Base-by-base conservation (phyloP, 768 basidiomycete genomes). In the Leccinellum rugosiceps region DNA sequence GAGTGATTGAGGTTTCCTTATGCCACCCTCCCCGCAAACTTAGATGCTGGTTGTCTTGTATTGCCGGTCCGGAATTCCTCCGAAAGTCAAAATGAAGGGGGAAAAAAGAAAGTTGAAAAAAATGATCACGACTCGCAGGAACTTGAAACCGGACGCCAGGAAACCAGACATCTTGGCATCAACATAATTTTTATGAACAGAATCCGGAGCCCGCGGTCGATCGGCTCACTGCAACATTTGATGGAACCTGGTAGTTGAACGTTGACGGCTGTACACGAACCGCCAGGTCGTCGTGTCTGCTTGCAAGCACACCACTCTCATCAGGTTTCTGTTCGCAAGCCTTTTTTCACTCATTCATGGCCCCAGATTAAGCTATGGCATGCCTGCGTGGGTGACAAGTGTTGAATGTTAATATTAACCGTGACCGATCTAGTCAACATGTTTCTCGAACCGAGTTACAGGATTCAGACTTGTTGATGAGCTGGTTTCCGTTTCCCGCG, bases 351-450 rank as follows among this genome's bases (percentile, higher is more conserved):
- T 6, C 14, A 9, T 25, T 4, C 32, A 32, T 17, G 17, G 50
- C 35, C 46, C 41, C 26, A 1, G 25, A 47, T 43, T 38, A 52
- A 13, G 38, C 19, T 15, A 34, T 3, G n/a, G n/a, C n/a, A 15
- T 54, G 26, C 50, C 52, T 51, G 55, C 25, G 34, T 50, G 34
- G 48, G 48, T 32, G 30, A 59, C 23, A 41, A 53, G 47, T 41
- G 53, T 57, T 53, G 58, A 67, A 61, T 48, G 26, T 50, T 32
- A 53, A 57, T 32, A 59, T 55, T 48, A 53, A 44, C 17, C 13
- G 48, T 14, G 54, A 9, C 43, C 25, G 52, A 43, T 60, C 35
- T n/a, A 57, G 10, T 25, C 25, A 19, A 19, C 38, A n/a, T 28
- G 30, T 34, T 58, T 58, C 41, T 55, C 56, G 51, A 38, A 19